phyloP scores from a whole-genome alignment of 805 yeast genomes.

The Metschnikowia picachoensis region DNA sequence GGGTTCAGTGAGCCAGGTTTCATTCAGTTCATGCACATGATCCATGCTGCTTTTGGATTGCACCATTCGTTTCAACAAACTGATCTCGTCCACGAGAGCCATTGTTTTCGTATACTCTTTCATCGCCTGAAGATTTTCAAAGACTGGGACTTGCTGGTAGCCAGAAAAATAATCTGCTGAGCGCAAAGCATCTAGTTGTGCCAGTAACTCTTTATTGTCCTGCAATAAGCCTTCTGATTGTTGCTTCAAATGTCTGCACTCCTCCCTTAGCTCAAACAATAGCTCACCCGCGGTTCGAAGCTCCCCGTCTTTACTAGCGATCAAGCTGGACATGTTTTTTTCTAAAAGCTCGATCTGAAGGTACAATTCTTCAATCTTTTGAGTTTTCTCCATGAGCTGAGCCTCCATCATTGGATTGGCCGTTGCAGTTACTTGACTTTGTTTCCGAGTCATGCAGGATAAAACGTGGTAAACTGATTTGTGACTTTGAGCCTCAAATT shows the following conservation, averaged over 20 bases:
- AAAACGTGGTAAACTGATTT: background rate
- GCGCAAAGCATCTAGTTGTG: constrained; percentile 25
- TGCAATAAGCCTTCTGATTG: constrained; percentile 19
- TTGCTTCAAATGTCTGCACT: constrained; percentile 17
- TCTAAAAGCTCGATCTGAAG: constrained; percentile 45
- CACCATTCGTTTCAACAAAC: constrained; percentile 36
- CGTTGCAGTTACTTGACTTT: background rate
- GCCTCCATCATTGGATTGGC: constrained; percentile 2
- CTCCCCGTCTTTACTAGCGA: constrained; percentile 26
- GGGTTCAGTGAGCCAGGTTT: constrained; percentile 3
- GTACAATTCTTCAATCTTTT: constrained; percentile 38
- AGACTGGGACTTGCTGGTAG: constrained; percentile 17
- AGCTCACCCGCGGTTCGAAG: constrained; percentile 17
- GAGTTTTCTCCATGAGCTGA: constrained; percentile 11
- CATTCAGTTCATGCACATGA: background rate
- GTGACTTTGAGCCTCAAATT: background rate
- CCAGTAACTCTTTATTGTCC: constrained; percentile 21
- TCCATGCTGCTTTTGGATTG: background rate
- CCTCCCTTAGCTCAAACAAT: constrained; percentile 3
- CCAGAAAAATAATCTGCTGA: constrained; percentile 16
- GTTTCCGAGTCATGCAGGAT: background rate
- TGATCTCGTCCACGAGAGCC: constrained; percentile 43
- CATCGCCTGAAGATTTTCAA: constrained; percentile 32
- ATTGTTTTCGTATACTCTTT: constrained; percentile 29
- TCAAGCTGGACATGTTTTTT: constrained; percentile 35